Percentiles rank a stretch among this genome's conserved stretches.
These are phyloP conservation scores for Trypanosoma avium DNA, from an alignment of 208 protist species.

Conservation along the genomic window DNA sequence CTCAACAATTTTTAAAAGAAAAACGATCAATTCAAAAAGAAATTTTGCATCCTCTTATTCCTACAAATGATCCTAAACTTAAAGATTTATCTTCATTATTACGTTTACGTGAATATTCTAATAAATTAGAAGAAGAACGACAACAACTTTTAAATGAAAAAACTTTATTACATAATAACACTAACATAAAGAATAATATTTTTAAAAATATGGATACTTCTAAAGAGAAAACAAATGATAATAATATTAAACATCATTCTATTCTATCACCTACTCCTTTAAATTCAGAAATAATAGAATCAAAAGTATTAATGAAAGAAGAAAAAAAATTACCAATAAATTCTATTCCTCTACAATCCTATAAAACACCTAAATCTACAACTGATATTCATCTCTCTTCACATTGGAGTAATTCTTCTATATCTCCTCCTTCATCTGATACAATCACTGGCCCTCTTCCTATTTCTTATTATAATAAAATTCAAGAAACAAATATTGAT, in stretches of 20 bases:
- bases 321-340: no score
- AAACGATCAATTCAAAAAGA: neutral
- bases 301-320: no score
- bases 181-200: neutral
- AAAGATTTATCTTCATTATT: conserved; percentile 1
- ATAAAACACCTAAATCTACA: no score
- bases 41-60: neutral
- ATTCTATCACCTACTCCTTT: neutral
- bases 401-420: neutral
- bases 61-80: neutral
- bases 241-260: neutral
- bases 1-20: neutral
- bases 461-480: neutral
- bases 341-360: no score
- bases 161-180: neutral
- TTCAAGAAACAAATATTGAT: no score
- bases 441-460: neutral
- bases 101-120: conserved; percentile 9
- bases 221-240: no score
- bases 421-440: neutral
- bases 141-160: neutral
- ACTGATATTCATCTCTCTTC: neutral
- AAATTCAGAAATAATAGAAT: no score
- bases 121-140: conserved; percentile 2
- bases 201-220: no score